Evolutionary conservation across 148 eudicot species (phyloP).

Genomic region (Cornus suecica): DNA sequence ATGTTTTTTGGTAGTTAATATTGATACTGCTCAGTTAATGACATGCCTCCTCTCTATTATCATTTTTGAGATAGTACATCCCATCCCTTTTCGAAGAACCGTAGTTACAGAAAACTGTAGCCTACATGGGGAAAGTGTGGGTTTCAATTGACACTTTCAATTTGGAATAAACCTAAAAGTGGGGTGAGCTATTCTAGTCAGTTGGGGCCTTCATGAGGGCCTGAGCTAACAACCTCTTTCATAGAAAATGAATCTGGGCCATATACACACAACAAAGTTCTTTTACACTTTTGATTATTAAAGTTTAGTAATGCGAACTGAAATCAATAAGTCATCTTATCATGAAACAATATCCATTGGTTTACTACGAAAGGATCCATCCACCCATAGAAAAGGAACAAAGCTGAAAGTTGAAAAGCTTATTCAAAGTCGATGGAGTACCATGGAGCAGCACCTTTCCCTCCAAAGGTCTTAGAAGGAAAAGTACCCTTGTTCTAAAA

Average conservation of each 20-base stretch:
- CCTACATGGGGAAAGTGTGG: too few species aligned
- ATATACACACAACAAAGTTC: not conserved
- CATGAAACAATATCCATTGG: not conserved
- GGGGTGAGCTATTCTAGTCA: too few species aligned
- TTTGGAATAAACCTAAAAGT: too few species aligned
- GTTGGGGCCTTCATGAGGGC: not conserved
- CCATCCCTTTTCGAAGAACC: too few species aligned
- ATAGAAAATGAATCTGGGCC: not conserved
- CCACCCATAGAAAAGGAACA: not conserved
- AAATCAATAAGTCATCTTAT: not conserved
- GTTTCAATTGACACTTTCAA: too few species aligned
- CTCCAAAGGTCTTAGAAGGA: conserved; percentile 41
- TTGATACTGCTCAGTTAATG: too few species aligned
- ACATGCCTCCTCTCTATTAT: too few species aligned
- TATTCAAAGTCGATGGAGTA: not conserved
- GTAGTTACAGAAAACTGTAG: too few species aligned
- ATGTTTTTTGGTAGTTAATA: not conserved
- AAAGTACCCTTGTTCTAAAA: not conserved
- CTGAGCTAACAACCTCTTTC: not conserved
- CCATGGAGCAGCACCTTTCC: conserved; percentile 33
- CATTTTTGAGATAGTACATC: too few species aligned
- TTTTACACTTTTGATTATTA: not conserved
- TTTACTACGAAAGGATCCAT: not conserved
- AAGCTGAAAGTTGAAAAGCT: not conserved
- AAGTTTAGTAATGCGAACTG: not conserved